Evolutionary conservation across 257 asterid species (phyloP).

Genomic region (Solanum lycopersicoides): DNA sequence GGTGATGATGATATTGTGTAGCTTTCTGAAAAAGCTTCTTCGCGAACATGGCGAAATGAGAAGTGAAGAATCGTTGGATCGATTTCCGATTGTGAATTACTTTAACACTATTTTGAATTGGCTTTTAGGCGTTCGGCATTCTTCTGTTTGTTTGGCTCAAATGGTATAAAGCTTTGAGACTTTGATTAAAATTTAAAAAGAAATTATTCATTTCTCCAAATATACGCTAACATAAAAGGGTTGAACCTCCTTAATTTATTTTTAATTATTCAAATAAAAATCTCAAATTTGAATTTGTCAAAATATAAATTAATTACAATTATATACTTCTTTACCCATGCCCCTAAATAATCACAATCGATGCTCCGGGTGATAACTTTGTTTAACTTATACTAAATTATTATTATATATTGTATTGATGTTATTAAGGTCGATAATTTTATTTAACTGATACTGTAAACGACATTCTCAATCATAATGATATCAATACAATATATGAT

Average conservation of each 20-base stretch:
- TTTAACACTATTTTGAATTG: neutral
- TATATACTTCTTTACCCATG: too few species aligned
- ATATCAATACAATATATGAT: too few species aligned
- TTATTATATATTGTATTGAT: too few species aligned
- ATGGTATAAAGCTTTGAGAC: neutral
- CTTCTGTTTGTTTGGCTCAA: neutral
- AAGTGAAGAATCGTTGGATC: neutral
- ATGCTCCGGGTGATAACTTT: too few species aligned
- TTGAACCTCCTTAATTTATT: neutral
- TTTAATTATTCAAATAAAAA: too few species aligned
- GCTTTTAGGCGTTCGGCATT: neutral
- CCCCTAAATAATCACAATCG: too few species aligned
- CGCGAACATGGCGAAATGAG: conserved; percentile 46
- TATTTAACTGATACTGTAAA: accelerated
- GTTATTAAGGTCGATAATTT: too few species aligned
- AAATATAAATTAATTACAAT: too few species aligned
- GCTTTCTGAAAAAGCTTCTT: conserved; percentile 73
- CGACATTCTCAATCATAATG: too few species aligned
- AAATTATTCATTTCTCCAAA: conserved; percentile 9
- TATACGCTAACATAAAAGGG: conserved; percentile 13
- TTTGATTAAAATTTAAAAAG: neutral
- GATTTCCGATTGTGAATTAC: neutral
- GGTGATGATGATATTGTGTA: conserved; percentile 21
- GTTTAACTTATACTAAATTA: too few species aligned
- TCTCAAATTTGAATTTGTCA: neutral